Conservation (phyloP, 225 moss, liverwort and hornwort species). For the Thuidium tamariscinum region DNA sequence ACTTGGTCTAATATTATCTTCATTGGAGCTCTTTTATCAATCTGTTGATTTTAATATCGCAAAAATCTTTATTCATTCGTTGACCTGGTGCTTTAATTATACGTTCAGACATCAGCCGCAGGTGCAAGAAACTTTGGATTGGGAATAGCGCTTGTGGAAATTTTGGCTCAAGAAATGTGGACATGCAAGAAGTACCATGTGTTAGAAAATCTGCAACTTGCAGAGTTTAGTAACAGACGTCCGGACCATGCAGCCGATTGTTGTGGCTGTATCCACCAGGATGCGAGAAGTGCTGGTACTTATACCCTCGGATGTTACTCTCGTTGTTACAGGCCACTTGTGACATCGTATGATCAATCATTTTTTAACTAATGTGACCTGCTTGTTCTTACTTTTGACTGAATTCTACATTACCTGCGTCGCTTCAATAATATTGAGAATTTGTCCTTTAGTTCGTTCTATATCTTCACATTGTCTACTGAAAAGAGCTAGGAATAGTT, state of each 20-base stretch:
- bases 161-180: conserved; percentile 25
- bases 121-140: conserved; percentile 15
- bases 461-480: neutral
- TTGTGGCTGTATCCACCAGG: conserved; percentile 32
- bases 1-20: neutral
- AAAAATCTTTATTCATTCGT: neutral
- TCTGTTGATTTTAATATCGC: neutral
- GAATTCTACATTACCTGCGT: neutral
- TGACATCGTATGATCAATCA: neutral
- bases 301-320: neutral
- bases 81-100: neutral
- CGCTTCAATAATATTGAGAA: neutral
- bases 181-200: conserved; percentile 7
- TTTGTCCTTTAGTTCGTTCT: neutral
- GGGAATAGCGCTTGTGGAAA: conserved; percentile 28
- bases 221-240: neutral
- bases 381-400: neutral
- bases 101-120: conserved; percentile 12
- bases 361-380: neutral
- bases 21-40: neutral
- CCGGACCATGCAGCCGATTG: neutral
- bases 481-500: neutral
- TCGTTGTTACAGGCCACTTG: neutral
- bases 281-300: conserved; percentile 16
- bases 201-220: neutral